Base-by-base conservation (phyloP, 768 basidiomycete genomes). In the Tylopilus sp. region DNA sequence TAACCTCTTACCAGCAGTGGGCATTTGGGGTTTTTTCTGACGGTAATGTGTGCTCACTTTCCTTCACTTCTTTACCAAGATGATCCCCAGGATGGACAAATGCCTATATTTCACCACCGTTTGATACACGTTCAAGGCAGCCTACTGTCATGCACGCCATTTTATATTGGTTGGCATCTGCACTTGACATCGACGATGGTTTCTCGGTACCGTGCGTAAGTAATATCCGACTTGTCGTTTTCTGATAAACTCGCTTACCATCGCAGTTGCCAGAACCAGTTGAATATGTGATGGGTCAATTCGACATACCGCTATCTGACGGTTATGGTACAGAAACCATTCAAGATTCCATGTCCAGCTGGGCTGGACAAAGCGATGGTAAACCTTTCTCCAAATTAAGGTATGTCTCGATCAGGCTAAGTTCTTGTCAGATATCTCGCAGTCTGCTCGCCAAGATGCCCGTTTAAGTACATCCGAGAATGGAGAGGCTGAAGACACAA, bases 1-100 rank as follows among this genome's bases (percentile, higher is more conserved):
- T 85, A 47, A 83, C 83, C 7, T 79, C 79, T 4, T 85, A 84
- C 60, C 74, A 77, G 42, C 74, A 79, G 16, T 85, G 83, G 84
- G 71, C 78, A 7, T 85, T 85, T 58, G 84, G 84, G 6, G 76
- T 71, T 21, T 85, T 84, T 61, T 81, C 82, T n/a, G 64, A 68
- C 61, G 80, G 84, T 82, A 63, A 58, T 41, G 37, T 52, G 34
- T 36, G 13, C 22, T 10, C 38, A 29, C 31, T 12, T 30, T 19
- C 44, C 14, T 16, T 45, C 5, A 3, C 10, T 41, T 44, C 26
- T 22, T 48, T 49, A 19, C 55, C 13, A 36, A 60, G 6, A 44
- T 16, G 22, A 40, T 47, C 11, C 14, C 19, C 22, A 85, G 84
- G 80, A 34, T 82, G 79, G 76, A 80, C 77, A 3, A 70, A 74